Conservation (phyloP, 2,329 filamentous ascomycete genomes). For the Fusarium sororula region DNA sequence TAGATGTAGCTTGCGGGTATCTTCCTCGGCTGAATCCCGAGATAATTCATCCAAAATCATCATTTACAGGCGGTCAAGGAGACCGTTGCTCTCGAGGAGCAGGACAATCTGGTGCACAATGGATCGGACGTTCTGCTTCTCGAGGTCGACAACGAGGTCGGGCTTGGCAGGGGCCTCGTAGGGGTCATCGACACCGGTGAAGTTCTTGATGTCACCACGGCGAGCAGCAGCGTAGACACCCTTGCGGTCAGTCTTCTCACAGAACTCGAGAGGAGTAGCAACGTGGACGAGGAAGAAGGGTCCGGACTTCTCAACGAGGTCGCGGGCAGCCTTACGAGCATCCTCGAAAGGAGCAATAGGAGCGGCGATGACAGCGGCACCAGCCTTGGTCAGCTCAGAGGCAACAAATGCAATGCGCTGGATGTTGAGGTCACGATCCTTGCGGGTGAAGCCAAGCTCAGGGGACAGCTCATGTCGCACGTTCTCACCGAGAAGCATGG, state of each 20-base stretch:
- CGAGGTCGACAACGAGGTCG: slow-evolving; percentile 83
- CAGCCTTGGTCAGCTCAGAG: slow-evolving; percentile 90
- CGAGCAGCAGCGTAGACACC: slow-evolving; percentile 89
- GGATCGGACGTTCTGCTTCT: slow-evolving; percentile 88
- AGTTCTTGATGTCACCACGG: slow-evolving; percentile 92
- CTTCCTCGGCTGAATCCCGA: slow-evolving; percentile 21
- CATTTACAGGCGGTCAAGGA: slow-evolving; percentile 75
- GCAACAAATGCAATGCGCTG: slow-evolving; percentile 96
- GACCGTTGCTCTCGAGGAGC: slow-evolving; percentile 86
- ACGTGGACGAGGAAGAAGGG: slow-evolving; percentile 97
- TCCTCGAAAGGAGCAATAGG: slow-evolving; percentile 94
- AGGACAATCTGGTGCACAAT: slow-evolving; percentile 98
- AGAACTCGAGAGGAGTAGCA: slow-evolving; percentile 88
- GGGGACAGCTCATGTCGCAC: slow-evolving; percentile 92
- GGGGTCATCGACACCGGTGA: slow-evolving; percentile 97
- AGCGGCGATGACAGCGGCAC: slow-evolving; percentile 93
- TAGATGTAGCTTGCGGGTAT: slow-evolving; percentile 30
- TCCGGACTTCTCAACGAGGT: slow-evolving; percentile 87
- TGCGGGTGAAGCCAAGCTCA: slow-evolving; percentile 92
- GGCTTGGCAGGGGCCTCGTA: slow-evolving; percentile 87
- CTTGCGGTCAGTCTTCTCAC: slow-evolving; percentile 93
- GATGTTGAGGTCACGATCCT: slow-evolving; percentile 95
- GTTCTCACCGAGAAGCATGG: slow-evolving; percentile 93
- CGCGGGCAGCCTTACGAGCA: slow-evolving; percentile 78
- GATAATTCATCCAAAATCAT: slow-evolving; percentile 13